These are phyloP conservation scores for Casuarina glauca DNA, from an alignment of 306 rosid genomes.

Conservation along the genomic window DNA sequence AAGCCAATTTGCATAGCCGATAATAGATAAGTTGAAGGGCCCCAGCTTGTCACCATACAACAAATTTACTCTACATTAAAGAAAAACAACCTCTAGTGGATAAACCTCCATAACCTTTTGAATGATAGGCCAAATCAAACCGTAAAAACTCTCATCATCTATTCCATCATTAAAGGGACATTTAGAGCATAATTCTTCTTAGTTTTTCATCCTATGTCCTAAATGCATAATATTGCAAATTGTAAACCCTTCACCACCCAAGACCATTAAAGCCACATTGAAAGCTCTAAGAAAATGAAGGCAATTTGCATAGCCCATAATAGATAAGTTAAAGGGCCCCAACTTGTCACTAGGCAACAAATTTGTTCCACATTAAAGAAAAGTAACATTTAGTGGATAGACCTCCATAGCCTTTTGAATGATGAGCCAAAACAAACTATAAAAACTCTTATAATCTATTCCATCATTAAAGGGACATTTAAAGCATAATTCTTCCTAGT, in stretches of 20 bases:
- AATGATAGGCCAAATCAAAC: slow-evolving; percentile 47
- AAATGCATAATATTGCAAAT: slow-evolving; percentile 74
- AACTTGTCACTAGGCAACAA: slow-evolving; percentile 77
- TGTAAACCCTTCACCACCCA: slow-evolving; percentile 95
- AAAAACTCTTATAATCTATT: slow-evolving; percentile 75
- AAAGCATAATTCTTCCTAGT: slow-evolving; percentile 76
- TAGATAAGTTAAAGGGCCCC: slow-evolving; percentile 92
- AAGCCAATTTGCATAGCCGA: slow-evolving; percentile 90
- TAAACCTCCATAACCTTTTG: slow-evolving; percentile 53
- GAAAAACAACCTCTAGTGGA: slow-evolving; percentile 53
- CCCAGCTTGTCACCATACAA: slow-evolving; percentile 82
- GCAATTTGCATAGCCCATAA: slow-evolving; percentile 87
- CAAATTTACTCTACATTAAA: slow-evolving; percentile 71
- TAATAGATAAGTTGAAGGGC: slow-evolving; percentile 88
- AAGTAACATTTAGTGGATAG: slow-evolving; percentile 73
- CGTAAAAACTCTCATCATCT: slow-evolving; percentile 53
- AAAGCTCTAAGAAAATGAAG: slow-evolving; percentile 78
- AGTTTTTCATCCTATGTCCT: slow-evolving; percentile 41
- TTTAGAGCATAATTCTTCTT: slow-evolving; percentile 54
- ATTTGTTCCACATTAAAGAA: slow-evolving; percentile 40
- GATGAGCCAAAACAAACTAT: slow-evolving; percentile 67
- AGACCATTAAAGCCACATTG: slow-evolving; percentile 80
- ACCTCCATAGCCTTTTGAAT: slow-evolving; percentile 80
- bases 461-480: slow-evolving; percentile 86
- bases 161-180: slow-evolving; percentile 55